These are phyloP conservation scores for Naganishia sp. DNA, from an alignment of 1,284 basidiomycete genomes.

Conservation along the genomic window DNA sequence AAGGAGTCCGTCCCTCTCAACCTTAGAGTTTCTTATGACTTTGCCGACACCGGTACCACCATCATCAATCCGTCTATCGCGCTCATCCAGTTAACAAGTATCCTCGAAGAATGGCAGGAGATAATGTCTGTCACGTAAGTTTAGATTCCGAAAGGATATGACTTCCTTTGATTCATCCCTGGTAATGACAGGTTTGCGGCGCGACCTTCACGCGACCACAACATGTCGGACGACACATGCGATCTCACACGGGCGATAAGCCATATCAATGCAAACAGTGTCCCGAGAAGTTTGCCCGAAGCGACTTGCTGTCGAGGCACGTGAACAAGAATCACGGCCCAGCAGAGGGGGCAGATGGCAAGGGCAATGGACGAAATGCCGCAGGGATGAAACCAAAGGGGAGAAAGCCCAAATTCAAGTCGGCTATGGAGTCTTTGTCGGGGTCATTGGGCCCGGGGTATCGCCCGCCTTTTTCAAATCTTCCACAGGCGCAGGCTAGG, in stretches of 20 bases:
- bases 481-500: not conserved
- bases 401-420: constrained; percentile 12
- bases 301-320: constrained; percentile 81
- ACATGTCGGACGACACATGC: constrained; percentile 85
- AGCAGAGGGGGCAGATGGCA: constrained; percentile 49
- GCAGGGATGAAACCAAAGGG: not conserved
- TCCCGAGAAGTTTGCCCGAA: constrained; percentile 83
- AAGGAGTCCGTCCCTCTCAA: no score
- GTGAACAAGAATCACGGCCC: constrained; percentile 82
- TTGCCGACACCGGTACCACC: no score
- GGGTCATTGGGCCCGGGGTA: not conserved
- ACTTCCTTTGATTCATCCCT: constrained; percentile 19
- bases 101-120: constrained; percentile 27
- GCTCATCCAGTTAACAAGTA: no score
- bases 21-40: no score
- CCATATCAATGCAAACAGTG: constrained; percentile 87
- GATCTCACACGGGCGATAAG: constrained; percentile 87
- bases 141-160: not conserved
- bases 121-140: constrained; percentile 48
- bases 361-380: constrained; percentile 41
- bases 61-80: no score
- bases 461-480: constrained; percentile 1
- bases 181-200: constrained; percentile 62
- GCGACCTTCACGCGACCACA: constrained; percentile 85
- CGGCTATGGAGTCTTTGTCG: not conserved